Percentiles rank a stretch among this genome's conserved stretches.
These are phyloP conservation scores for Porphyra umbilicalis DNA, from an alignment of 31 red algal species.

Conservation along the genomic window DNA sequence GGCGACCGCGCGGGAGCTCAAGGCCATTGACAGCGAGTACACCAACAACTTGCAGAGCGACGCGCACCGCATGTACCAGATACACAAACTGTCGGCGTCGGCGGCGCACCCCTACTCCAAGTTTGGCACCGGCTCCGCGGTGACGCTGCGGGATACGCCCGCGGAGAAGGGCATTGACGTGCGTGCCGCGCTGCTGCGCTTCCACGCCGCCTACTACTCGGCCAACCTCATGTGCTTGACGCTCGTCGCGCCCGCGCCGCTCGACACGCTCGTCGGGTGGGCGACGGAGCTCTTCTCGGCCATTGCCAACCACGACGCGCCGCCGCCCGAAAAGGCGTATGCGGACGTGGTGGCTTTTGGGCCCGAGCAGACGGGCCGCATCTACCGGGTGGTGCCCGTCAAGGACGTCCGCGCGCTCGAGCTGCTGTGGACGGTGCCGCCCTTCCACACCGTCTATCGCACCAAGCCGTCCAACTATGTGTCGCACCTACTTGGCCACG, in stretches of 20 bases:
- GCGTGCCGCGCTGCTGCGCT: slow-evolving; percentile 52
- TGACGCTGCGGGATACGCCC: slow-evolving; percentile 59
- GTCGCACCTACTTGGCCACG: slow-evolving; percentile 69
- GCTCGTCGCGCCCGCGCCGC: slow-evolving; percentile 39
- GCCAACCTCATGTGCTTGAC: slow-evolving; percentile 91
- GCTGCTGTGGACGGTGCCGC: slow-evolving; percentile 48
- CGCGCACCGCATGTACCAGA: slow-evolving; percentile 54
- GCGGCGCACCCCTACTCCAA: slow-evolving; percentile 70
- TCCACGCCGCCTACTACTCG: slow-evolving; percentile 83
- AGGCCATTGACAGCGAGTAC: slow-evolving; percentile 92
- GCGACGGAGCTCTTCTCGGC: slow-evolving; percentile 65
- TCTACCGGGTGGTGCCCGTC: slow-evolving; percentile 29
- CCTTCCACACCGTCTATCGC: slow-evolving; percentile 28
- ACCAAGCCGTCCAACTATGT: slow-evolving; percentile 56
- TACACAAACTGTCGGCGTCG: slow-evolving; percentile 34
- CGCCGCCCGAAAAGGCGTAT: slow-evolving; percentile 38
- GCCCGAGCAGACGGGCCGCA: slow-evolving; percentile 20
- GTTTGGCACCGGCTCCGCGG: slow-evolving; percentile 79
- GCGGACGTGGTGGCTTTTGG: slow-evolving; percentile 24
- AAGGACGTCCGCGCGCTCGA: slow-evolving; percentile 58
- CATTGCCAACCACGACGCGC: slow-evolving; percentile 39
- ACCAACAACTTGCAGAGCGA: slow-evolving; percentile 89
- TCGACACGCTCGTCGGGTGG: slow-evolving; percentile 66
- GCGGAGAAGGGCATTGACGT: slow-evolving; percentile 27
- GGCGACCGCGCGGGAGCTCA: slow-evolving; percentile 76